Evolutionary conservation across 2,329 filamentous ascomycete species (phyloP).

Genomic region (Gnomoniopsis sp.): DNA sequence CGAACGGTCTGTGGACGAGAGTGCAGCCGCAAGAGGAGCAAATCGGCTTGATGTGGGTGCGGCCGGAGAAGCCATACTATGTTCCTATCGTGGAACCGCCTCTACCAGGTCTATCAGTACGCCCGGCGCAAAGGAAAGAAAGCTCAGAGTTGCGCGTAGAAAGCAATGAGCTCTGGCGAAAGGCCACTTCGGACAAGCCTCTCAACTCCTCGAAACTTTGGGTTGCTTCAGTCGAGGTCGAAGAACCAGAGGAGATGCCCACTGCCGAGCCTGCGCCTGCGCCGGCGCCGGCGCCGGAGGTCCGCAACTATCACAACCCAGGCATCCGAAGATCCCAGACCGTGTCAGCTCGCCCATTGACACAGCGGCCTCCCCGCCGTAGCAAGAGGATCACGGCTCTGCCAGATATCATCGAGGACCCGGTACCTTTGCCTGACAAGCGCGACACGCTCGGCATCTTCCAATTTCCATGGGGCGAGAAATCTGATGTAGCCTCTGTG

Average conservation of each 20-base stretch:
- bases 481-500: constrained; percentile 51
- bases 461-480: constrained; percentile 65
- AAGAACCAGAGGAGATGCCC: background rate
- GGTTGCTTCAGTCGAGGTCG: constrained; percentile 19
- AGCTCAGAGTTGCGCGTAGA: constrained; percentile 31
- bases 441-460: constrained; percentile 61
- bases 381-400: constrained; percentile 56
- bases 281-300: constrained; percentile 5
- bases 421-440: constrained; percentile 55
- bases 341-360: constrained; percentile 37
- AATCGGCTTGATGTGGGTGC: constrained; percentile 25
- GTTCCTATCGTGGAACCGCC: constrained; percentile 13
- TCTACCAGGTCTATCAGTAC: constrained; percentile 31
- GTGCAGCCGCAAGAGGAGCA: constrained; percentile 3
- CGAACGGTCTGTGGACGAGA: constrained; percentile 27
- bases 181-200: constrained; percentile 22
- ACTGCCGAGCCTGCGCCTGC: background rate
- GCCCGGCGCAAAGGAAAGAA: constrained; percentile 33
- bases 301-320: constrained; percentile 12
- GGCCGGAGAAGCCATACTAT: constrained; percentile 16
- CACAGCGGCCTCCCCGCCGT: constrained; percentile 51
- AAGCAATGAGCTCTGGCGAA: constrained; percentile 38
- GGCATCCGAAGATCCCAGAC: constrained; percentile 22
- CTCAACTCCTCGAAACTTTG: constrained; percentile 28
- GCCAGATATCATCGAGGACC: constrained; percentile 62